A percentile compares a stretch with the other conserved stretches of the same genome.
These are phyloP conservation scores for Aspergillus hancockii DNA, from an alignment of 495 filamentous ascomycete genomes.

Conservation along the genomic window DNA sequence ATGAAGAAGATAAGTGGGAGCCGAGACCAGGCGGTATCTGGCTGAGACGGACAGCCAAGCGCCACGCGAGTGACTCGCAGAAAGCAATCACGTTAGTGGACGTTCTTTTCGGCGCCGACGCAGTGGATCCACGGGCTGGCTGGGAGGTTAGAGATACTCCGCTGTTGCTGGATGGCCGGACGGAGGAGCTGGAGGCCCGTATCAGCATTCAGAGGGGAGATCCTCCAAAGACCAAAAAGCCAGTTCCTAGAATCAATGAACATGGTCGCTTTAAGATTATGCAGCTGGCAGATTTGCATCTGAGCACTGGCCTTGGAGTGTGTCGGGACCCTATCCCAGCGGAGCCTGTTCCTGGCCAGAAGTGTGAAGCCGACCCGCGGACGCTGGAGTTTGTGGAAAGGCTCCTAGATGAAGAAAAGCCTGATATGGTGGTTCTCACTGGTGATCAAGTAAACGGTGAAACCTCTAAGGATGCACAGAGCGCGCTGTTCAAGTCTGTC, in stretches of 20 bases:
- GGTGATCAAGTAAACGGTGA: slow-evolving; percentile 97
- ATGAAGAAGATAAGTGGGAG: slow-evolving; percentile 64
- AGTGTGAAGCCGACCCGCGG: slow-evolving; percentile 86
- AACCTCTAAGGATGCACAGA: slow-evolving; percentile 87
- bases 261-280: slow-evolving; percentile 97
- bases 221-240: slow-evolving; percentile 57
- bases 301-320: slow-evolving; percentile 81
- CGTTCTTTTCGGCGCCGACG: slow-evolving; percentile 90
- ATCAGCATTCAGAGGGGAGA: slow-evolving; percentile 76
- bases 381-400: slow-evolving; percentile 86
- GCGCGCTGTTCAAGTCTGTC: slow-evolving; percentile 90
- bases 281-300: slow-evolving; percentile 87
- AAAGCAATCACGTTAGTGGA: slow-evolving; percentile 81
- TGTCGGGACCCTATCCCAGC: slow-evolving; percentile 83
- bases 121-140: slow-evolving; percentile 79
- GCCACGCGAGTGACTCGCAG: slow-evolving; percentile 75
- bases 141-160: slow-evolving; percentile 77
- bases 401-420: slow-evolving; percentile 86
- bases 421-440: slow-evolving; percentile 84
- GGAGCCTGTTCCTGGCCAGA: slow-evolving; percentile 62
- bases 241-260: slow-evolving; percentile 72
- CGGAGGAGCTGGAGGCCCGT: slow-evolving; percentile 64
- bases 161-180: slow-evolving; percentile 63
- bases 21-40: slow-evolving; percentile 76
- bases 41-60: slow-evolving; percentile 77